These are phyloP conservation scores for Fomitiporia mediterranea DNA, from an alignment of 1,284 basidiomycete species.

Conservation along the genomic window DNA sequence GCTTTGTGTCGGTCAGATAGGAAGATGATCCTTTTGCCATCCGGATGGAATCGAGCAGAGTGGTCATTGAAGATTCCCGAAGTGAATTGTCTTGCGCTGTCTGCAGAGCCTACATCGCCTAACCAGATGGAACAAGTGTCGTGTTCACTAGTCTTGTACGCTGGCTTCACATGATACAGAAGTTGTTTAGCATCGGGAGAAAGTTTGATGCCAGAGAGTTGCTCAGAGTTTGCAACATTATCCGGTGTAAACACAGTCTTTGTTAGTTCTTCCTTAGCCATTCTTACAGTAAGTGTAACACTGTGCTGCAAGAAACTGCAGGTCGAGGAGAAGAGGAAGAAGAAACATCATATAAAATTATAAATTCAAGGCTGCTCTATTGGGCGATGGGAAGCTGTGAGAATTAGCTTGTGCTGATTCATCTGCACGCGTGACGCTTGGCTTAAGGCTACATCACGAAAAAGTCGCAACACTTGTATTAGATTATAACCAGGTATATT, in stretches of 20 bases:
- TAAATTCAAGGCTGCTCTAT: too few relatives aligned
- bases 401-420: too few relatives aligned
- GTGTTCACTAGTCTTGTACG: slow-evolving; percentile 19
- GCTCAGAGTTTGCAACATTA: slow-evolving; percentile 12
- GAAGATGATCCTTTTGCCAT: slow-evolving; percentile 19
- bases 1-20: slow-evolving; percentile 22
- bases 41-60: slow-evolving; percentile 16
- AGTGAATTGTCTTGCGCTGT: slow-evolving; percentile 20
- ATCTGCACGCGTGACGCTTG: too few relatives aligned
- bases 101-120: slow-evolving; percentile 13
- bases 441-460: too few relatives aligned
- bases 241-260: slow-evolving; percentile 1
- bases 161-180: slow-evolving; percentile 16
- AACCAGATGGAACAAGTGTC: slow-evolving; percentile 20
- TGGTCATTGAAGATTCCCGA: slow-evolving; percentile 21
- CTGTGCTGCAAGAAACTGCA: not conserved
- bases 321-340: not conserved
- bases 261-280: not conserved
- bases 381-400: too few relatives aligned
- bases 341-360: not conserved
- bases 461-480: too few relatives aligned
- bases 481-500: too few relatives aligned
- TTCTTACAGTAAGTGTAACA: not conserved
- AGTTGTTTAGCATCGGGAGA: slow-evolving; percentile 21
- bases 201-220: slow-evolving; percentile 11